Evolutionary conservation across 805 yeast species (phyloP), one percentile per base, ranked within the genome.

Genomic region (Tetrapisispora iriomotensis): DNA sequence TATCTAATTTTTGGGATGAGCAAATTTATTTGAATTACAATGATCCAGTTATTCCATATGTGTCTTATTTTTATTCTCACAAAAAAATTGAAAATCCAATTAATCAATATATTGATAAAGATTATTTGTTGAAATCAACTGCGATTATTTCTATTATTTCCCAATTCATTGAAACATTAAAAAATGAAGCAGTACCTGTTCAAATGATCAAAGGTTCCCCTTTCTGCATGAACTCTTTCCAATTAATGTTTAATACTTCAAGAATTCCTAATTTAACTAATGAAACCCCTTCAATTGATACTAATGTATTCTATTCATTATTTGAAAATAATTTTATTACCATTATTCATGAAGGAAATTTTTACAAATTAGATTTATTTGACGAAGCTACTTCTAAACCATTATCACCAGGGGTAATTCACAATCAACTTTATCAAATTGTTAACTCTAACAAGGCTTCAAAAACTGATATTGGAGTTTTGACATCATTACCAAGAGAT

Each of bases 31-130:
- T 90, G 68, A 77, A 82, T 29, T 88, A 86, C 66, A 73, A 92
- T 48, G 97, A 86, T 61, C 95, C 97, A 0, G 83, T 90, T n/a
- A 83, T 84, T 21, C 96, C 97, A 10, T 88, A 79, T 56, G 95
- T 86, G 27, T 82, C 95, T 17, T 90, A 90, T 67, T 92, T 86
- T 51, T 90, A 75, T 65, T 72, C 79, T 39, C 95, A 90, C 66
- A 80, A 75, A 60, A 90, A 83, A 51, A 47, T 68, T 27, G 40
- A 45, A 9, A 27, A 28, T 27, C 12, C 13, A n/a, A 34, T 20
- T 2, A 26, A 26, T 19, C 8, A 24, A 23, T 15, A 23, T 8
- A 27, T 34, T 20, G 30, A 82, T 39, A 66, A 69, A 44, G 74
- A 76, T 54, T 88, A 81, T 52, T 58, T 79, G 40, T 62, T 68